A percentile compares a stretch with the other conserved stretches of the same genome.
Evolutionary conservation across 2,329 filamentous ascomycete species (phyloP).

Genomic region (Epichloe gansuensis): DNA sequence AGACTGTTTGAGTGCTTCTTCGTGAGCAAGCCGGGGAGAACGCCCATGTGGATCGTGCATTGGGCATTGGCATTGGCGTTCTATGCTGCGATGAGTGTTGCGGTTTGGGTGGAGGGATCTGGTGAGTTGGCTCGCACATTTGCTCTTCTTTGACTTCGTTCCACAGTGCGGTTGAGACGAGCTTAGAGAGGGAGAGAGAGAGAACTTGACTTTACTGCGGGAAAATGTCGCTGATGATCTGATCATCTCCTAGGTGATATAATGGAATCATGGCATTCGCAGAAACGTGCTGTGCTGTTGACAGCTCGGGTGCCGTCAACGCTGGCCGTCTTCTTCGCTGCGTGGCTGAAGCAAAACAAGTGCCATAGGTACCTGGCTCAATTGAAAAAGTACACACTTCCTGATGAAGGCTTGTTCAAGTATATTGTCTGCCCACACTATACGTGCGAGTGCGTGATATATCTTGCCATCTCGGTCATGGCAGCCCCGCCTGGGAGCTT

Average conservation of each 20-base stretch:
- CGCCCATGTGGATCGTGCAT: slow-evolving; percentile 75
- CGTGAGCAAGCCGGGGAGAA: slow-evolving; percentile 48
- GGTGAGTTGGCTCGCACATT: slow-evolving; percentile 32
- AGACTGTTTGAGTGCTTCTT: slow-evolving; percentile 63
- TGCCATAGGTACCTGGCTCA: slow-evolving; percentile 58
- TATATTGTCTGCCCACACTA: slow-evolving; percentile 79
- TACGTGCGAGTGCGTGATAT: slow-evolving; percentile 74
- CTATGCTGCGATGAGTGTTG: slow-evolving; percentile 60
- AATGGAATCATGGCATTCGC: slow-evolving; percentile 19
- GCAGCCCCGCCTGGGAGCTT: slow-evolving; percentile 54
- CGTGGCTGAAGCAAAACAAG: slow-evolving; percentile 60
- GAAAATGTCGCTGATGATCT: not conserved
- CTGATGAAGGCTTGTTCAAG: slow-evolving; percentile 57
- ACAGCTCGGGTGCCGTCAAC: slow-evolving; percentile 27
- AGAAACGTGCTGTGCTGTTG: slow-evolving; percentile 7
- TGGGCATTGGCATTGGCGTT: slow-evolving; percentile 69
- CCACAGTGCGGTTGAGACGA: too few relatives aligned
- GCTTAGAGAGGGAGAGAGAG: not conserved
- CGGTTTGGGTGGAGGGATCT: slow-evolving; percentile 75
- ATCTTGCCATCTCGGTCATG: slow-evolving; percentile 61
- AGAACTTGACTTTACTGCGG: not conserved
- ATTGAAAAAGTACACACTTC: slow-evolving; percentile 72
- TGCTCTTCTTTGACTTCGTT: not conserved
- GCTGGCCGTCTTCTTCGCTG: slow-evolving; percentile 52
- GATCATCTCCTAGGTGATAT: slow-evolving; percentile 16